Base-by-base conservation (phyloP, 2,329 filamentous ascomycete species). In the Colletotrichum musae region DNA sequence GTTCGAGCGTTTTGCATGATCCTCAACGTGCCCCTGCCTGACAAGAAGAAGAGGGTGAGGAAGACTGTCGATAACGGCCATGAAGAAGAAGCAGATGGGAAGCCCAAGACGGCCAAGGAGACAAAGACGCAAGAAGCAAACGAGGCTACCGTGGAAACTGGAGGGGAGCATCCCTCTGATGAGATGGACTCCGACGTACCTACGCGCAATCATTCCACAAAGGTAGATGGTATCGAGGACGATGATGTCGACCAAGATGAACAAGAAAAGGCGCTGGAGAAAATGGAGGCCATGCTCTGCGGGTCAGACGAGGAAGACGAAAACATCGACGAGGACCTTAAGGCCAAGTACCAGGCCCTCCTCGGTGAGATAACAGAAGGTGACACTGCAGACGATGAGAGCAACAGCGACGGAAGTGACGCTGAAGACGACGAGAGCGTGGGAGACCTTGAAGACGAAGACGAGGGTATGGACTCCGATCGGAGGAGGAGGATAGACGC, bases 1-100 rank as follows among this genome's bases (percentile, higher is more conserved):
- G 72, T 89, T 15, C 78, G 80, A 64, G 83, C 79, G 32, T 82
- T 88, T 3, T 89, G 87, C 74, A 76, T 80, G 53, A 78, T 80
- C 3, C 77, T 90, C 16, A 80, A 84, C 2, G 81, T 89, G 0
- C 76, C 84, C 3, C 77, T 84, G 62, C 86, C 87, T 0, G 83
- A 84, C 50, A 85, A 82, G 73, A 78, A 75, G 74, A 78, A 74
- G 71, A 81, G 80, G 72, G 70, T 64, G 0, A 76, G 77, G 66
- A 77, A 76, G 59, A 79, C 79, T 58, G 16, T 71, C 5, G 80
- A 79, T 70, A 76, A 75, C 10, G 71, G 71, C 12, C 77, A 18
- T 18, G 18, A 76, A 52, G 79, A 78, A 72, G 73, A 73, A 21
- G 79, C 79, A 70, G 72, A 75, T 36, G 76, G 78, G 13, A 18